Evolutionary conservation across 352 stramenopile genomes (phyloP).

Genomic region (Phytophthora parvispora): DNA sequence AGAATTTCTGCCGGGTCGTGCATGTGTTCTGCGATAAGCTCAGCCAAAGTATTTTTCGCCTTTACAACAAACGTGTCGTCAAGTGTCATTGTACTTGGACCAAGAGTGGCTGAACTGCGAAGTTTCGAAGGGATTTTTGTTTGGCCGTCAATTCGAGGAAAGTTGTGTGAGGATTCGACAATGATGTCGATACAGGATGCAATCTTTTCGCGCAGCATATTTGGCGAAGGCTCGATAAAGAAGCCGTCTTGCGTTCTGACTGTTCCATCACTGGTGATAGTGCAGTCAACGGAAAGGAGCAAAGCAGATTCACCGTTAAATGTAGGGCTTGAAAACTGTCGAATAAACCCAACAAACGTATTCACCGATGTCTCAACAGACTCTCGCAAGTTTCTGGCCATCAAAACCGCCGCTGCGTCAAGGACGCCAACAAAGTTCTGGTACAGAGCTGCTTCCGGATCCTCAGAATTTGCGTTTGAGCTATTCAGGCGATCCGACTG

Average conservation of each 20-base stretch:
- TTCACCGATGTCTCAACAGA: conserved; percentile 88
- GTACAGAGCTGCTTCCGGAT: conserved; percentile 58
- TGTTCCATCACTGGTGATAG: conserved; percentile 23
- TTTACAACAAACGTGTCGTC: conserved; percentile 84
- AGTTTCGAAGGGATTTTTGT: conserved; percentile 79
- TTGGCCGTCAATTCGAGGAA: conserved; percentile 90
- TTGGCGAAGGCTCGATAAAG: conserved; percentile 68
- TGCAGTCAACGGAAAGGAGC: conserved; percentile 69
- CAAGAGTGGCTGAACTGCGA: conserved; percentile 69
- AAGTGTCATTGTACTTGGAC: conserved; percentile 83
- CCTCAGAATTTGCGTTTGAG: conserved; percentile 23
- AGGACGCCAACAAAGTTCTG: conserved; percentile 78
- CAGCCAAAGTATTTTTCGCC: conserved; percentile 67
- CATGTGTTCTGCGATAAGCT: conserved; percentile 78
- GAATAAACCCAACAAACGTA: conserved; percentile 80
- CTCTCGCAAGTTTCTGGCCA: conserved; percentile 91
- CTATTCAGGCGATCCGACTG: conserved; percentile 16
- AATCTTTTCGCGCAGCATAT: conserved; percentile 70
- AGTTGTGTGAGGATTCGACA: conserved; percentile 88
- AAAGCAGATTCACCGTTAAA: conserved; percentile 74
- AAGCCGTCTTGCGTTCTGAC: conserved; percentile 51
- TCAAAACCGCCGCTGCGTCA: conserved; percentile 87
- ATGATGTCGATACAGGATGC: conserved; percentile 71
- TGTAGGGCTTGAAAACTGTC: conserved; percentile 60
- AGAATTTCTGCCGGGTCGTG: conserved; percentile 74